phyloP scores from a whole-genome alignment of 2,329 filamentous ascomycete genomes.

The Tolypocladium tropicale region DNA sequence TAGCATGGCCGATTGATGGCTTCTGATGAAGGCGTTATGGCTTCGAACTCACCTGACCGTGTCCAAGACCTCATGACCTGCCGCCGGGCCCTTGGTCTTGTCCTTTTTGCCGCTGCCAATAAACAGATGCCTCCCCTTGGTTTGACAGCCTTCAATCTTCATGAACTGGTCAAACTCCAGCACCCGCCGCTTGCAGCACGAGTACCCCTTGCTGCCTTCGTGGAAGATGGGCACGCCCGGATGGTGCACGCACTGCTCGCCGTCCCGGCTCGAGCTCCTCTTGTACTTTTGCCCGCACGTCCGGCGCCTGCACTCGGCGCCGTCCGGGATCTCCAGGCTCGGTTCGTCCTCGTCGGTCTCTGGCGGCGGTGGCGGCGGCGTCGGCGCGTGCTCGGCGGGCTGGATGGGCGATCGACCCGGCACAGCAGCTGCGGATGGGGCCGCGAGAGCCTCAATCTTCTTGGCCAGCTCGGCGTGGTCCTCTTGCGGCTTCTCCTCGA shows the following conservation, averaged over 20 bases:
- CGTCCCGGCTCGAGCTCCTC: constrained; percentile 43
- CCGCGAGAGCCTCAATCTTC: constrained; percentile 42
- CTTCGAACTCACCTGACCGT: constrained; percentile 54
- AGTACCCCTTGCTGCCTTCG: constrained; percentile 96
- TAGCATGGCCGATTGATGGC: background rate
- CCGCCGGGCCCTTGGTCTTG: constrained; percentile 23
- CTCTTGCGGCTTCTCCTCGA: constrained; percentile 46
- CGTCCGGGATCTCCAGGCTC: constrained; percentile 59
- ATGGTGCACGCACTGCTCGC: constrained; percentile 78
- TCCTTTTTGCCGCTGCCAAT: constrained; percentile 64
- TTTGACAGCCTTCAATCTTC: constrained; percentile 85
- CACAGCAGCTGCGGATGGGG: constrained; percentile 17
- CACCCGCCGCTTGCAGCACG: constrained; percentile 89
- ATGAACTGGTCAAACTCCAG: constrained; percentile 97
- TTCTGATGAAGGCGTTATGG: background rate
- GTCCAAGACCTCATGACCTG: constrained; percentile 65
- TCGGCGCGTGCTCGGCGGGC: constrained; percentile 34
- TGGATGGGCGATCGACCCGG: constrained; percentile 29
- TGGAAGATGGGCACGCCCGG: constrained; percentile 90
- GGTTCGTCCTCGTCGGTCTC: constrained; percentile 87
- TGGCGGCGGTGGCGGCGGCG: constrained; percentile 50
- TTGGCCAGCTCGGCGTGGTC: constrained; percentile 29
- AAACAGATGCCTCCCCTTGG: constrained; percentile 74
- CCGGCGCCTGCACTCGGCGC: constrained; percentile 66
- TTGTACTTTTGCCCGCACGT: constrained; percentile 61